Base-by-base conservation (phyloP, 2,329 filamentous ascomycete species). In the Drechslerella coelobrocha region DNA sequence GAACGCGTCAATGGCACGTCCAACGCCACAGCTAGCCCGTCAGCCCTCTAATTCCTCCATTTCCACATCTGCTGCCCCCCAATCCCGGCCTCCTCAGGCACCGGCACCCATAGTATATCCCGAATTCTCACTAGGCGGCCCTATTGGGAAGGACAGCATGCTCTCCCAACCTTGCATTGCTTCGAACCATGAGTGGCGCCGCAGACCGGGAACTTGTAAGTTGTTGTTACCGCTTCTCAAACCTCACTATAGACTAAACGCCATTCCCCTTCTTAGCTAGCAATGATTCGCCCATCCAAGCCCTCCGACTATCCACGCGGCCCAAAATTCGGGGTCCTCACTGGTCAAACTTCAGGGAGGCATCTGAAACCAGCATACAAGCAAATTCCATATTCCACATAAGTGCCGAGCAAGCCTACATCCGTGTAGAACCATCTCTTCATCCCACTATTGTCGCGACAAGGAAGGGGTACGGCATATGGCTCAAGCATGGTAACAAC, bases 151-250 rank as follows among this genome's bases (percentile, higher is more conserved):
- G 8, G 56, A 59, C 17, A 59, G 66, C 0, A 17, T 63, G 41
- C 47, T 71, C 8, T 12, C 23, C 2, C 24, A 54, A 2, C 66
- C 66, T 0, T 27, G 23, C 6, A 10, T 53, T 2, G 14, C 29
- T 2, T 17, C 37, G 1, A 48, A 19, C 14, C 19, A 51, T n/a
- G 39, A 52, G 2, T 45, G 48, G 14, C 5, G 48, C 23, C 66
- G 59, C 19, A 24, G 53, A 3, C 66, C 66, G 2, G 66, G 54
- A 37, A 55, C 52, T 3, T 41, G 66, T 71, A 60, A 62, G 66
- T 43, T 23, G 2, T 26, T 12, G 9, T 21, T 9, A 2, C 7
- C 17, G 17, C 10, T 4, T 12, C 24, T n/a, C 10, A 31, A 2
- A 47, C 14, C 8, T n/a, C n/a, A 21, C 17, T 31, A 24, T 34